phyloP scores from a whole-genome alignment of 179 eudicot species.

The Patellifolia procumbens region DNA sequence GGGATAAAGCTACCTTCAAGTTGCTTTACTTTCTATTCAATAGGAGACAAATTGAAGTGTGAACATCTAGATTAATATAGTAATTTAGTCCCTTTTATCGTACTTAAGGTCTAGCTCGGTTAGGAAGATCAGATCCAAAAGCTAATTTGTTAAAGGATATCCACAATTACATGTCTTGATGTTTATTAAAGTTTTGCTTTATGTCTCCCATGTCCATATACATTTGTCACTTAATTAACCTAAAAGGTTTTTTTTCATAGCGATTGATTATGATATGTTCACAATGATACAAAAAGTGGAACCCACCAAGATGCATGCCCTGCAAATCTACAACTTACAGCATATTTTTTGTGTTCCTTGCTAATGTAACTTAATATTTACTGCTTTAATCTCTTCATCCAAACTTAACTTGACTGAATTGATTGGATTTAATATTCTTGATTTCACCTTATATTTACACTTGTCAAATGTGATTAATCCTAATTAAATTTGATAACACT shows the following conservation, averaged over 20 bases:
- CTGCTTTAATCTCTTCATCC: no score
- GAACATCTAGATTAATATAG: neutral
- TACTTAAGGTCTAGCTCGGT: neutral
- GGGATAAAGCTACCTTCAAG: neutral
- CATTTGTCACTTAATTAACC: neutral
- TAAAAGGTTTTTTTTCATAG: neutral
- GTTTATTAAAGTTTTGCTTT: conserved; percentile 17
- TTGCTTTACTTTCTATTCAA: neutral
- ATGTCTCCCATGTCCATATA: conserved; percentile 5
- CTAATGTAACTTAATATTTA: neutral
- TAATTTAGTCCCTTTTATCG: neutral
- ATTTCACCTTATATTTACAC: no score
- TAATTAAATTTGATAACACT: no score
- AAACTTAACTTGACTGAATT: no score
- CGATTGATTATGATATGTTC: conserved; percentile 1
- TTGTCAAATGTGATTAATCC: no score
- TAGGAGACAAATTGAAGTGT: neutral
- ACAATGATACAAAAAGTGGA: neutral
- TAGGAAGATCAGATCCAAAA: conserved; percentile 12
- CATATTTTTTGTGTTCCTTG: neutral
- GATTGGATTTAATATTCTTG: no score
- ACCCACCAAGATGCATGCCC: conserved; percentile 17
- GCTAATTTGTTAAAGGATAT: neutral
- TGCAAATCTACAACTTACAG: neutral
- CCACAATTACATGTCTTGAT: conserved; percentile 13